These are phyloP conservation scores for Fomitopsis palustris DNA, from an alignment of 1,284 basidiomycete genomes.

Conservation along the genomic window DNA sequence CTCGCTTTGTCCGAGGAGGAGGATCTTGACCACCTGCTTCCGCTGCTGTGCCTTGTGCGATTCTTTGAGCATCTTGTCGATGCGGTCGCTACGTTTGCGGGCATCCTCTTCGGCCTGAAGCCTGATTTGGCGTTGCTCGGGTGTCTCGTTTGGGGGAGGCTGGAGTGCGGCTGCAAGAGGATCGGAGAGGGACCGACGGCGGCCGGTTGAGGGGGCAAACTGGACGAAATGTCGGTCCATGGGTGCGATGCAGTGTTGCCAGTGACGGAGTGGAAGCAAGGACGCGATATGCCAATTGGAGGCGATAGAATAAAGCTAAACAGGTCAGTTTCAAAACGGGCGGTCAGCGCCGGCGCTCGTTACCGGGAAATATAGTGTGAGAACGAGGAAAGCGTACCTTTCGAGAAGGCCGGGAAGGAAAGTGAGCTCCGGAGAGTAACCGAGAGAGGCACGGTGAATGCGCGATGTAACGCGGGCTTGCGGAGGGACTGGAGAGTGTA, in stretches of 20 bases:
- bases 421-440: conserved; percentile 6
- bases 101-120: conserved; percentile 65
- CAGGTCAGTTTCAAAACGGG: conserved; percentile 7
- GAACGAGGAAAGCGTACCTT: conserved; percentile 8
- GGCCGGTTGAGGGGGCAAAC: conserved; percentile 11
- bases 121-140: conserved; percentile 55
- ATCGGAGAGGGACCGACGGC: conserved; percentile 45
- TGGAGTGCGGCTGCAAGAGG: conserved; percentile 62
- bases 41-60: conserved; percentile 58
- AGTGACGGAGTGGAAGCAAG: conserved; percentile 3
- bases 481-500: background rate
- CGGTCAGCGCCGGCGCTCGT: conserved; percentile 6
- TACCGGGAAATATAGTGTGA: conserved; percentile 9
- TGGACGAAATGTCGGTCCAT: conserved; percentile 12
- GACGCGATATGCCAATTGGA: conserved; percentile 8
- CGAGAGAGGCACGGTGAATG: conserved; percentile 4
- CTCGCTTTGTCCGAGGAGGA: conserved; percentile 80
- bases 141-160: conserved; percentile 69
- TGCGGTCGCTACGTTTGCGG: conserved; percentile 67
- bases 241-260: background rate
- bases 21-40: conserved; percentile 63
- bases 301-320: conserved; percentile 11
- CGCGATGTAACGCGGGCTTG: conserved; percentile 1
- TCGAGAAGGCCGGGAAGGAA: conserved; percentile 7
- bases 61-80: conserved; percentile 71